Evolutionary conservation across 306 rosid genomes (phyloP).

Genomic region (Comarum palustre): DNA sequence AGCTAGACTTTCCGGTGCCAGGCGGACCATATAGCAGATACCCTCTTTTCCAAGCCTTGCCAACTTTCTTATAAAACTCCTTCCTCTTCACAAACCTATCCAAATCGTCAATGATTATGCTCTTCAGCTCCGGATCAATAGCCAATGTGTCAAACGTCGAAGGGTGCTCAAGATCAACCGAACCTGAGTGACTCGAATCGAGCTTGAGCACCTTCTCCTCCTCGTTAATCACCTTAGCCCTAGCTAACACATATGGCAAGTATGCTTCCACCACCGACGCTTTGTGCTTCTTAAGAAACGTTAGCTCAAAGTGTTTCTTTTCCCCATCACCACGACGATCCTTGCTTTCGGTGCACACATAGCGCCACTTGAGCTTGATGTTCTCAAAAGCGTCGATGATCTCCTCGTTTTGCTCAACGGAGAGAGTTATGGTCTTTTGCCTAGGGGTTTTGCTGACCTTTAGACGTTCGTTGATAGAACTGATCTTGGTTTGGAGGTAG

Average conservation of each 20-base stretch:
- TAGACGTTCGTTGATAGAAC: slow-evolving; percentile 19
- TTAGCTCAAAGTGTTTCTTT: slow-evolving; percentile 24
- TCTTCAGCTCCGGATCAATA: slow-evolving; percentile 34
- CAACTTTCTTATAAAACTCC: slow-evolving; percentile 38
- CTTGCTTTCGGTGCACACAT: slow-evolving; percentile 1
- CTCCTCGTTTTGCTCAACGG: slow-evolving; percentile 26
- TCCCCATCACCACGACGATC: neutral
- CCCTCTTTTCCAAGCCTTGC: slow-evolving; percentile 50
- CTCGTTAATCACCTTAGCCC: slow-evolving; percentile 21
- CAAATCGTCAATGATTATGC: slow-evolving; percentile 24
- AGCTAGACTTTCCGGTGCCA: slow-evolving; percentile 37
- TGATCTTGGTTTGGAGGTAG: slow-evolving; percentile 32
- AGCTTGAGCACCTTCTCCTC: slow-evolving; percentile 29
- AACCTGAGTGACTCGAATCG: slow-evolving; percentile 12
- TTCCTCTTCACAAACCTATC: slow-evolving; percentile 35
- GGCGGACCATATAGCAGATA: slow-evolving; percentile 41
- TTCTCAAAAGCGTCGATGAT: slow-evolving; percentile 20
- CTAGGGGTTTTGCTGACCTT: slow-evolving; percentile 24
- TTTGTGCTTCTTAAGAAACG: slow-evolving; percentile 28
- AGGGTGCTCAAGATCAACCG: slow-evolving; percentile 38
- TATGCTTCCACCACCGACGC: slow-evolving; percentile 25
- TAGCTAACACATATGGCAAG: slow-evolving; percentile 25
- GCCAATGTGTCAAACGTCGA: slow-evolving; percentile 40
- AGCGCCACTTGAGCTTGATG: slow-evolving; percentile 27
- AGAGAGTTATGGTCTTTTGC: slow-evolving; percentile 19